Evolutionary conservation across 139 green algal genomes (phyloP).

Genomic region (Edaphochlamys debaryana): DNA sequence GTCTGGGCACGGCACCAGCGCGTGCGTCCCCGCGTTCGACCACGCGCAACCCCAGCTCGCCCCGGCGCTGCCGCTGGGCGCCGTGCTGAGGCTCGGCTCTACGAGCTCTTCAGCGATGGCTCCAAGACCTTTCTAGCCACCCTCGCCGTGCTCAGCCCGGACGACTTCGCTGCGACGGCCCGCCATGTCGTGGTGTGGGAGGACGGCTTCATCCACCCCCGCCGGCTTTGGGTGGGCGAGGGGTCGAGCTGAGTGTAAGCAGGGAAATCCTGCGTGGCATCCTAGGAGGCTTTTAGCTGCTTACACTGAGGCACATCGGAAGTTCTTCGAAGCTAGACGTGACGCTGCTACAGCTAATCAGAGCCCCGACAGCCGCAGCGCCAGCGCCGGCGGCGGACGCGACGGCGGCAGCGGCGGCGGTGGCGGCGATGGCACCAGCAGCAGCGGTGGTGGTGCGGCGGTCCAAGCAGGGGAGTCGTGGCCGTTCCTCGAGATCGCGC

Average conservation of each 20-base stretch:
- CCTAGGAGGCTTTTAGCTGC: too few relatives aligned
- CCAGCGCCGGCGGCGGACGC: not conserved
- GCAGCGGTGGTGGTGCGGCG: not conserved
- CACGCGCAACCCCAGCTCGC: too few relatives aligned
- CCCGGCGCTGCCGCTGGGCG: too few relatives aligned
- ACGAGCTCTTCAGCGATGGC: not conserved
- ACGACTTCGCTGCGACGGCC: not conserved
- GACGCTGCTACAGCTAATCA: not conserved
- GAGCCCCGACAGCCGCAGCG: not conserved
- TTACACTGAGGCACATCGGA: not conserved
- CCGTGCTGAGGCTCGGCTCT: not conserved
- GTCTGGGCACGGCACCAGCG: too few relatives aligned
- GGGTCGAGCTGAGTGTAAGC: not conserved
- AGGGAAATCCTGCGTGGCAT: too few relatives aligned
- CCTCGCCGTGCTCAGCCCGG: not conserved
- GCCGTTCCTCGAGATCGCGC: not conserved
- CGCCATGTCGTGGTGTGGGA: not conserved
- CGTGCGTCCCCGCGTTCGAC: too few relatives aligned
- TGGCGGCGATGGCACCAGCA: not conserved
- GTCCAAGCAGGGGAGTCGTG: not conserved
- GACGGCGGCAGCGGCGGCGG: not conserved
- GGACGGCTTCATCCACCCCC: not conserved
- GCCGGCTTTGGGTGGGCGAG: not conserved
- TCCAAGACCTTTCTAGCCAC: not conserved
- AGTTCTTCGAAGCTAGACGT: not conserved